Base-by-base conservation (phyloP, 768 basidiomycete species). In the Auricularia sp. region DNA sequence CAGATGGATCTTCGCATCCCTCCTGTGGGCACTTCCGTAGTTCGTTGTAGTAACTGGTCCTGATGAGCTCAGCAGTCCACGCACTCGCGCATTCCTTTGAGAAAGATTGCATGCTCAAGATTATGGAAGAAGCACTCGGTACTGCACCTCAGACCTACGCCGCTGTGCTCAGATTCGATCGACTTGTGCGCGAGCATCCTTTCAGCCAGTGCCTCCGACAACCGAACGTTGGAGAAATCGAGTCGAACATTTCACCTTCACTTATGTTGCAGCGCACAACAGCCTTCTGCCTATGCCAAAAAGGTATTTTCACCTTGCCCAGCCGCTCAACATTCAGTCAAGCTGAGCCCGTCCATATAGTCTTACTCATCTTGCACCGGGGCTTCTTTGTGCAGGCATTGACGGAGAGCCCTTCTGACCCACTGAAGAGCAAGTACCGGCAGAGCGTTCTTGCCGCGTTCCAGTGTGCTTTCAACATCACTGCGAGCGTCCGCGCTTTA, bases 331-430 rank as follows among this genome's bases (percentile, higher is more conserved):
- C 29, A 3, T 29, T 29, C 29, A 2, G 29, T 29, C 29, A 29
- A 29, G 29, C 29, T 29, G 29, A 29, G 29, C 29, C 29, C 3
- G n/a, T n/a, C 11, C 53, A 29, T 54, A 18, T 64, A 89, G 87
- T 85, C n/a, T 76, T 89, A 35, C 74, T 89, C 10, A 88, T 88
- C 70, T 81, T 89, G 60, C 87, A 89, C 71, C 85, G 88, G 14
- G 84, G 86, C 68, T 90, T 87, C 77, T 88, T 90, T 68, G 85
- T 87, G 3, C 85, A 87, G 70, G 88, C 87, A 3, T 79, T 90
- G 42, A 78, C 80, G 29, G 87, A 82, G 61, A 81, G 81, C 64
- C 83, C 89, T 3, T 72, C 74, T 5, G 84, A 90, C 72, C 89
- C 89, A 23, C 82, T 90, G 72, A 83, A 81, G 72, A 86, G 84